Percentiles rank a stretch among this genome's conserved stretches.
phyloP scores from a whole-genome alignment of 257 asterid genomes.

The Nicotiana benthamiana region DNA sequence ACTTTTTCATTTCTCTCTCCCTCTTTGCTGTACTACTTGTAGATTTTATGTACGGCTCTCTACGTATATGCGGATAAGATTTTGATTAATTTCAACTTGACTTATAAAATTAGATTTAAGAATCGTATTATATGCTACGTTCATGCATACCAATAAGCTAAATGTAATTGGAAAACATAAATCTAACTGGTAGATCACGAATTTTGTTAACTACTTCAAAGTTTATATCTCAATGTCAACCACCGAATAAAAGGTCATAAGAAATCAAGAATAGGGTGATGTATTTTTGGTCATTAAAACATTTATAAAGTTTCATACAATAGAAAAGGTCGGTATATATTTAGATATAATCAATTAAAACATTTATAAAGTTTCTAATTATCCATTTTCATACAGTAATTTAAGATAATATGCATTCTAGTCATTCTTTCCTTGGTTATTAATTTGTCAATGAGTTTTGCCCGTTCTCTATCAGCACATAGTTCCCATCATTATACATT shows the following conservation, averaged over 20 bases:
- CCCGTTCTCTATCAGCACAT: too few relatives aligned
- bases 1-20: not conserved
- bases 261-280: not conserved
- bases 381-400: too few relatives aligned
- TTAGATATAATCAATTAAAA: not conserved
- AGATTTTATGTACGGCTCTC: not conserved
- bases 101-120: not conserved
- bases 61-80: not conserved
- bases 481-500: too few relatives aligned
- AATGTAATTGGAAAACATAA: not conserved
- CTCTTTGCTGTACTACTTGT: not conserved
- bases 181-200: not conserved
- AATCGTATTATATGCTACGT: not conserved
- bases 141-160: not conserved
- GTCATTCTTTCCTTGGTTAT: too few relatives aligned
- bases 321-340: not conserved
- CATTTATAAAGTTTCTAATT: too few relatives aligned
- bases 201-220: not conserved
- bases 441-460: too few relatives aligned
- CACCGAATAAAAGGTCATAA: not conserved
- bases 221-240: not conserved
- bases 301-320: not conserved
- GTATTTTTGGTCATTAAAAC: not conserved
- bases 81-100: conserved; percentile 1
- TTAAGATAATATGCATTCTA: too few relatives aligned